Evolutionary conservation across 2,329 filamentous ascomycete species (phyloP).

Genomic region (Nannizziopsis arthrosporioides): DNA sequence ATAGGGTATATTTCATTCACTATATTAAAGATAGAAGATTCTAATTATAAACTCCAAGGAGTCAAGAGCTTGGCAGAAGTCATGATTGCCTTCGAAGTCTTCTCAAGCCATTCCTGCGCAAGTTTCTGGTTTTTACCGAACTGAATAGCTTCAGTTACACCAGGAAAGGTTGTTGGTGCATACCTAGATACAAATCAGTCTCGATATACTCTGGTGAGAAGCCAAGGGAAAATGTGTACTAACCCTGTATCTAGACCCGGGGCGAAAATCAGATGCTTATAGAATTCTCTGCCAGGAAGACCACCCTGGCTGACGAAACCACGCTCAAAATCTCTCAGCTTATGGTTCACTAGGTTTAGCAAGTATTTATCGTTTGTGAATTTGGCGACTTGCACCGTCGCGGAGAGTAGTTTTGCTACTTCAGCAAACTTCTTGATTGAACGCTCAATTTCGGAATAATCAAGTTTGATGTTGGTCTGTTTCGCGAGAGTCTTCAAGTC

Average conservation of each 20-base stretch:
- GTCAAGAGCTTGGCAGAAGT: slow-evolving; percentile 17
- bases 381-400: slow-evolving; percentile 7
- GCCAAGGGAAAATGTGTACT: not conserved
- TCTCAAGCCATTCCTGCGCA: slow-evolving; percentile 19
- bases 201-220: not conserved
- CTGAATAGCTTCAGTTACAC: slow-evolving; percentile 20
- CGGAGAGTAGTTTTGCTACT: slow-evolving; percentile 16
- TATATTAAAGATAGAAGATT: too few relatives aligned
- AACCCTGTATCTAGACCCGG: slow-evolving; percentile 32
- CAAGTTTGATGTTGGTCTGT: slow-evolving; percentile 14
- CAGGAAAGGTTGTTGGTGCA: slow-evolving; percentile 19
- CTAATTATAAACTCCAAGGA: too few relatives aligned
- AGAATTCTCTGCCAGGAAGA: slow-evolving; percentile 35
- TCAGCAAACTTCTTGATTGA: slow-evolving; percentile 30
- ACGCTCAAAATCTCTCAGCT: slow-evolving; percentile 36
- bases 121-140: slow-evolving; percentile 16
- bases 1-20: too few relatives aligned
- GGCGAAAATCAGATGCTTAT: slow-evolving; percentile 38
- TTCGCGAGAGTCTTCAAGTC: slow-evolving; percentile 25
- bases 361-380: slow-evolving; percentile 9
- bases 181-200: slow-evolving; percentile 14
- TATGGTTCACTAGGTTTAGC: slow-evolving; percentile 32
- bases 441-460: slow-evolving; percentile 18
- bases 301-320: slow-evolving; percentile 39
- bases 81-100: slow-evolving; percentile 18